phyloP scores from a whole-genome alignment of 1,284 basidiomycete genomes.

The Ustilago trichophora region DNA sequence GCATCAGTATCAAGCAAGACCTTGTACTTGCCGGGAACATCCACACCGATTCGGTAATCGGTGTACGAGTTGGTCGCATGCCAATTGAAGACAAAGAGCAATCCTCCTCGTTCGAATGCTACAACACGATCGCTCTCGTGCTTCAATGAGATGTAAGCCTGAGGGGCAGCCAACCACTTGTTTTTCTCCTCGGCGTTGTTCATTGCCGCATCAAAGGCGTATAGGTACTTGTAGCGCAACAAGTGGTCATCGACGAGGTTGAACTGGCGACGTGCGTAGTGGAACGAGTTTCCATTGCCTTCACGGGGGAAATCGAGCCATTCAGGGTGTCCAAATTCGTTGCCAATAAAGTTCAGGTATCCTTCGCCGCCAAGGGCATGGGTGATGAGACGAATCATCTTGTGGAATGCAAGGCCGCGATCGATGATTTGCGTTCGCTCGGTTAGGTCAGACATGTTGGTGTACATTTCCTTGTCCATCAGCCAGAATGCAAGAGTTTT shows the following conservation, averaged over 20 bases:
- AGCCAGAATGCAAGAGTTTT: slow-evolving; percentile 94
- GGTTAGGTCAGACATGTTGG: slow-evolving; percentile 85
- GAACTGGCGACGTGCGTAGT: slow-evolving; percentile 89
- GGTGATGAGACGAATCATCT: slow-evolving; percentile 92
- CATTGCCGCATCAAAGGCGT: slow-evolving; percentile 94
- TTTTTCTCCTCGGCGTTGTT: slow-evolving; percentile 82
- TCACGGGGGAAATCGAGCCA: slow-evolving; percentile 99
- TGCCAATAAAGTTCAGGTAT: slow-evolving; percentile 97
- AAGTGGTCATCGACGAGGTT: slow-evolving; percentile 86
- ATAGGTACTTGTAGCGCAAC: slow-evolving; percentile 89
- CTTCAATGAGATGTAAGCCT: slow-evolving; percentile 76
- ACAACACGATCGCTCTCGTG: slow-evolving; percentile 78
- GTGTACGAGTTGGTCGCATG: slow-evolving; percentile 85
- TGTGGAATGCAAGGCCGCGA: slow-evolving; percentile 89
- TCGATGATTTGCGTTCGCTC: slow-evolving; percentile 87
- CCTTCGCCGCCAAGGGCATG: slow-evolving; percentile 94
- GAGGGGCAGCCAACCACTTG: slow-evolving; percentile 84
- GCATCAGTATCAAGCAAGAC: slow-evolving; percentile 81
- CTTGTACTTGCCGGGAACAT: slow-evolving; percentile 84
- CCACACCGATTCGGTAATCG: slow-evolving; percentile 91
- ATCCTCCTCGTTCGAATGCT: slow-evolving; percentile 88
- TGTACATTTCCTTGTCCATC: slow-evolving; percentile 97
- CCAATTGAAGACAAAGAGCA: slow-evolving; percentile 98
- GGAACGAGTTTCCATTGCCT: slow-evolving; percentile 93
- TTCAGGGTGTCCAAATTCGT: slow-evolving; percentile 98